Base-by-base conservation (phyloP, 192 early-diverging fungal genomes). In the Coemansia sp. region DNA sequence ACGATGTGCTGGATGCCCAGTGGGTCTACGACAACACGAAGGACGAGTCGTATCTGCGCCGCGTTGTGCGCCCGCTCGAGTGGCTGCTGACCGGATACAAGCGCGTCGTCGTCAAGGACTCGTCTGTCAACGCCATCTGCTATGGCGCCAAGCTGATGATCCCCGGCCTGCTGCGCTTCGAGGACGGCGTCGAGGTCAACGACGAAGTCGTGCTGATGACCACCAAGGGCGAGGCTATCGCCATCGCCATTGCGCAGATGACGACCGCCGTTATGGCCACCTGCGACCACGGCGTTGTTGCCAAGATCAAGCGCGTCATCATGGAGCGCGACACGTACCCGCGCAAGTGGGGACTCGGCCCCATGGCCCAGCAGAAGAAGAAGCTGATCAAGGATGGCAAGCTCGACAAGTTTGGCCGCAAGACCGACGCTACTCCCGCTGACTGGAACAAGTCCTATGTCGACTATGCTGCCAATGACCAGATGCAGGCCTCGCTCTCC, bases 311-410 rank as follows among this genome's bases (percentile, higher is more conserved):
- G 93, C 92, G 97, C 74, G 97, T 99, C 34, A 98, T 99, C 68
- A 99, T 99, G 97, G 97, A 99, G 85, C 93, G 97, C 57, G 97
- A 99, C 85, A 98, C 97, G 7, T 99, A 99, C 82, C 97, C 97
- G 51, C 91, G 95, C 62, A 90, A 94, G 73, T 99, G 97, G 97
- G 97, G 97, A 18, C 86, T 99, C 70, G 97, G 97, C 51, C 96
- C 96, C 29, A 89, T 94, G 78, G 97, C 97, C 22, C 87, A 90
- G 77, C 91, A 95, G 85, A 99, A 99, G 90, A 99, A 99, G 90
- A 95, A 96, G 88, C 75, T 99, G 71, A 93, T 97, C 88, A 94
- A 96, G 88, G 94, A 95, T 41, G 97, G 97, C 33, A 96, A 98
- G 88, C 87, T 99, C 18, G 97, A 99, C 87, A 98, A 98, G 87